phyloP scores from a whole-genome alignment of 148 eudicot genomes.

The Camellia japonica region DNA sequence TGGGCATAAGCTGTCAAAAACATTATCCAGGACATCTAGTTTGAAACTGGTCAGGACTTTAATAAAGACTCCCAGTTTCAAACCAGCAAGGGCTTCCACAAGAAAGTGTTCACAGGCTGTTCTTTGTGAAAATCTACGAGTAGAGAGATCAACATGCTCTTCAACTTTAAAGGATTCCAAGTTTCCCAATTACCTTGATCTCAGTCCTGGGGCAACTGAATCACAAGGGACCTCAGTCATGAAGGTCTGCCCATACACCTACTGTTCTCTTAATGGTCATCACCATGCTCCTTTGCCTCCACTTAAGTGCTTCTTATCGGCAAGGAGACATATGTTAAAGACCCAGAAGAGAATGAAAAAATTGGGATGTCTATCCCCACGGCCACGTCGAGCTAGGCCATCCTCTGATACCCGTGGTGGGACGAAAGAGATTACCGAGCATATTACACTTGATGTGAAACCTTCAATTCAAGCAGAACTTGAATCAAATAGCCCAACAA shows the following conservation, averaged over 20 bases:
- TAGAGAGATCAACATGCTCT: conserved; percentile 66
- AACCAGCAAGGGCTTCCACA: conserved; percentile 43
- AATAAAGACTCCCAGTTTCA: conserved; percentile 67
- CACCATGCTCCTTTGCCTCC: conserved; percentile 56
- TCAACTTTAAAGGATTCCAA: conserved; percentile 71
- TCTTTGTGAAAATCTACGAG: conserved; percentile 43
- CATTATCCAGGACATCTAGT: conserved; percentile 39
- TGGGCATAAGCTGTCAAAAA: conserved; percentile 28
- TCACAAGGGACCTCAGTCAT: conserved; percentile 61
- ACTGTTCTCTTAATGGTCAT: conserved; percentile 90
- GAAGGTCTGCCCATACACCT: conserved; percentile 75
- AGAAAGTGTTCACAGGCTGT: conserved; percentile 40
- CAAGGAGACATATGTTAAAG: conserved; percentile 54
- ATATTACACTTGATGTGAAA: conserved; percentile 7
- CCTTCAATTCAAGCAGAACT: conserved; percentile 14
- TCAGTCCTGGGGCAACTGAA: conserved; percentile 64
- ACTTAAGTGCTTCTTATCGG: conserved; percentile 58
- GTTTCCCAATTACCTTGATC: conserved; percentile 61
- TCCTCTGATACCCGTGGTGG: conserved; percentile 1
- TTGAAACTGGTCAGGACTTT: conserved; percentile 48
- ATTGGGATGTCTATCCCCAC: conserved; percentile 42
- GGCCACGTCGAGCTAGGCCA: conserved; percentile 39
- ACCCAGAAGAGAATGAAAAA: conserved; percentile 40
- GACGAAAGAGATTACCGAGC: conserved; percentile 2
- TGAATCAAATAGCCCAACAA: background rate